Base-by-base conservation (phyloP, 2,329 filamentous ascomycete genomes). In the Neobulgaria alba region DNA sequence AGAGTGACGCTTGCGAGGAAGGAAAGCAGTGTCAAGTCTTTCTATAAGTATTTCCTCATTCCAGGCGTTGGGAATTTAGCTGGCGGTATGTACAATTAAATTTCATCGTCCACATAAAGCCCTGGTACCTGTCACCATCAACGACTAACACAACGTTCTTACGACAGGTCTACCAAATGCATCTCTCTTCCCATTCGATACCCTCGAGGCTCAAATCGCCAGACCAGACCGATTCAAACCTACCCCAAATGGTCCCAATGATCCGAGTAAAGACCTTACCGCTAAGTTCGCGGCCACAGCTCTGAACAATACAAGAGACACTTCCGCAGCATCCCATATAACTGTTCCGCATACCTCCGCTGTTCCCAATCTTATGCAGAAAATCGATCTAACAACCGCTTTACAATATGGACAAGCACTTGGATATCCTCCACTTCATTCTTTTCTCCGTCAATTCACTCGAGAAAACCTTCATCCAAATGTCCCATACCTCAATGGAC, bases 101-200 rank as follows among this genome's bases (percentile, higher is more conserved):
- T 15, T 12, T 15, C 18, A 9, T 17, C 7, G 14, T 15, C 14
- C 30, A 15, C 5, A 8, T 3, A 7, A 9, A 9, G 8, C 30
- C n/a, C 9, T 33, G 15, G 14, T n/a, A n/a, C n/a, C n/a, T n/a
- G n/a, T n/a, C n/a, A n/a, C n/a, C n/a, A n/a, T n/a, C n/a, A n/a
- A n/a, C n/a, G n/a, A n/a, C n/a, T n/a, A n/a, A n/a, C n/a, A n/a
- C 18, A 5, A 7, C n/a, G 30, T 33, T 5, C 30, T 33, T 15
- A 14, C 12, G 5, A 21, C 43, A 48, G 85, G 86, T 45, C 74
- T 94, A 16, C 89, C 89, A 12, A 82, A 92, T 61, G 70, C 81
- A 29, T 73, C 74, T 43, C 86, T 86, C 65, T 95, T 95, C 57
- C 89, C 89, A 7, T 95, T 84, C 63, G 88, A 95, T 55, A 92